Base-by-base conservation (phyloP, 352 stramenopile species). In the Thalassiosira mediterranea region DNA sequence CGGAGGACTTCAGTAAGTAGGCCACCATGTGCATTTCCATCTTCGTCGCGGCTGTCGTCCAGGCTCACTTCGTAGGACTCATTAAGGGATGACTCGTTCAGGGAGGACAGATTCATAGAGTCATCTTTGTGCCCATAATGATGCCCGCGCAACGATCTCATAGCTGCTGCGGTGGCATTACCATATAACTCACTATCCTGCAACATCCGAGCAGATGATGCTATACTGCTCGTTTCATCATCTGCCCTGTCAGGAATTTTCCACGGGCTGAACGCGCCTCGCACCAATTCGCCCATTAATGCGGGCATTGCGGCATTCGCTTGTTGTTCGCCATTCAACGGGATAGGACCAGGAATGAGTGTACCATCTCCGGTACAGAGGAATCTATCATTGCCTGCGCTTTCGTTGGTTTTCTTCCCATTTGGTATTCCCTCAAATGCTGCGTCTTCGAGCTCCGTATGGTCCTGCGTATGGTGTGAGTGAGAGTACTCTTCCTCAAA, bases 401-500 rank as follows among this genome's bases (percentile, higher is more conserved):
- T n/a, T n/a, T n/a, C n/a, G n/a, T n/a, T n/a, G n/a, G n/a, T n/a
- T n/a, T n/a, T n/a, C n/a, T n/a, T n/a, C n/a, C n/a, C n/a, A n/a
- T n/a, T n/a, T n/a, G 42, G 11, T 11, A 38, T 59, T 17, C 19
- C 17, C 7, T 28, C 34, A 44, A 25, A 62, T 21, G 38, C 42
- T 54, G 13, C 49, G 15, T 40, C 23, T 26, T 61, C 15, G 34
- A 3, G 29, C 31, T 4, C 34, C 34, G 34, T 13, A 7, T 13
- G 7, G 7, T 42, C 34, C 34, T 42, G 7, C 34, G 34, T 13
- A 13, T 42, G 34, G 26, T 60, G 52, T n/a, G 15, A 19, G 29
- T 53, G 29, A 23, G 46, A 63, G 31, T 85, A 85, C 44, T 76
- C 40, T 34, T 86, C 59, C 25, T 90, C 83, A 38, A 90, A 87